phyloP scores from a whole-genome alignment of 495 filamentous ascomycete genomes.

The Neurospora sublineolata region DNA sequence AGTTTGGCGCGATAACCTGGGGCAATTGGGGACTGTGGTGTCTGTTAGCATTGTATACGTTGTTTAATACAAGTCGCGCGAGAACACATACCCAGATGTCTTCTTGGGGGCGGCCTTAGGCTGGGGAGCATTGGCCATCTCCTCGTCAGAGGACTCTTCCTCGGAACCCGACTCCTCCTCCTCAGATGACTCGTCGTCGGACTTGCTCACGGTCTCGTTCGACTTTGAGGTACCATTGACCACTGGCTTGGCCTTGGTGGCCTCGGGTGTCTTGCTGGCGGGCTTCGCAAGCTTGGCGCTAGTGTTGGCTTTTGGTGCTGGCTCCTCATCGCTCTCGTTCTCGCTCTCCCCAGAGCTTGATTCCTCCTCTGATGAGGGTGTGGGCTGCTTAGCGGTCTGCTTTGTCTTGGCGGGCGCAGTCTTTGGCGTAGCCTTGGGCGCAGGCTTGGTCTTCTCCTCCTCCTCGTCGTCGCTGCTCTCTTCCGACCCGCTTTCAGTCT shows the following conservation, averaged over 20 bases:
- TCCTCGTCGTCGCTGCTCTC: neutral
- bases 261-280: constrained; percentile 1
- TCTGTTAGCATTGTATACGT: constrained; percentile 8
- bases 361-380: constrained; percentile 9
- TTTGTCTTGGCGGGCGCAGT: neutral
- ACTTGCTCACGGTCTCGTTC: constrained; percentile 15
- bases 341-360: constrained; percentile 10
- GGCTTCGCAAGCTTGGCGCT: neutral
- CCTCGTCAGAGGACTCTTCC: constrained; percentile 14
- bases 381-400: neutral
- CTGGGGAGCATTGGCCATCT: constrained; percentile 5
- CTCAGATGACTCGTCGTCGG: constrained; percentile 14
- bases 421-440: constrained; percentile 5
- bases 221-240: constrained; percentile 4
- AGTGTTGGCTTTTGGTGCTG: constrained; percentile 8
- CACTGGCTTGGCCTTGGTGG: neutral
- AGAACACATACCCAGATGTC: constrained; percentile 9
- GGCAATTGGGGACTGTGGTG: constrained; percentile 2
- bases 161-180: constrained; percentile 3
- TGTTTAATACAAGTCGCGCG: neutral
- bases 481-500: neutral
- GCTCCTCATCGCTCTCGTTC: constrained; percentile 16
- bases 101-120: constrained; percentile 18
- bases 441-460: neutral
- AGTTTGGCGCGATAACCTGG: constrained; percentile 17